Base-by-base conservation (phyloP, 1,284 basidiomycete genomes). In the Ustilago xerochloae region DNA sequence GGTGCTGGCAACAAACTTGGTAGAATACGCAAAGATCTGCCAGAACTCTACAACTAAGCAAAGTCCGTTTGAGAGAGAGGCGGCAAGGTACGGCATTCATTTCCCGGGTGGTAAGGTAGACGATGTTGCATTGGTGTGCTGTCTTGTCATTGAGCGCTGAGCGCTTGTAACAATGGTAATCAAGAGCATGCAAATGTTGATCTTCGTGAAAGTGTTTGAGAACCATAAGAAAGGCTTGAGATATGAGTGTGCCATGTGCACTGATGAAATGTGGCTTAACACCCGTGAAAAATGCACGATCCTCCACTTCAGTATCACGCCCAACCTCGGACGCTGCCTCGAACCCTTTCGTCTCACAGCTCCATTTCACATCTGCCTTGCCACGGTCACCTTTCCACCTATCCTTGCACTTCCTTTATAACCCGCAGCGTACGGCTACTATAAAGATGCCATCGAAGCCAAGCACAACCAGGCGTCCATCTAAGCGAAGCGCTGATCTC, bases 21-120 rank as follows among this genome's bases (percentile, higher is more conserved):
- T 83, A 30, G 70, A 81, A 51, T 83, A 74, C 16, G 68, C 56
- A 20, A 73, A 66, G 56, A 63, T 75, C 38, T 71, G 77, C 43
- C 65, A 69, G 69, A 67, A 67, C 56, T 81, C 90, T 87, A 89
- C 89, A 87, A 83, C 89, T 56, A 91, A 91, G 78, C 89, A 90
- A 87, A 90, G 82, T 82, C 90, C 86, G 4, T 68, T 76, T 48
- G 80, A 82, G 66, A 36, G 74, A n/a, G 85, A 83, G 54, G 75
- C 67, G 9, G 75, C 61, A 10, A 82, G 81, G 75, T 71, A 76
- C 50, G 65, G 81, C 74, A 73, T 86, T 58, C 54, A 52, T 20
- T 87, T 84, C 59, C 83, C 84, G 75, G 88, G 85, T 2, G 85
- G 85, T 9, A 86, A 86, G 65, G 74, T 85, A 1, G 85, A 86